These are phyloP conservation scores for Acrocalymma vagum DNA, from an alignment of 2,329 filamentous ascomycete species.

Conservation along the genomic window DNA sequence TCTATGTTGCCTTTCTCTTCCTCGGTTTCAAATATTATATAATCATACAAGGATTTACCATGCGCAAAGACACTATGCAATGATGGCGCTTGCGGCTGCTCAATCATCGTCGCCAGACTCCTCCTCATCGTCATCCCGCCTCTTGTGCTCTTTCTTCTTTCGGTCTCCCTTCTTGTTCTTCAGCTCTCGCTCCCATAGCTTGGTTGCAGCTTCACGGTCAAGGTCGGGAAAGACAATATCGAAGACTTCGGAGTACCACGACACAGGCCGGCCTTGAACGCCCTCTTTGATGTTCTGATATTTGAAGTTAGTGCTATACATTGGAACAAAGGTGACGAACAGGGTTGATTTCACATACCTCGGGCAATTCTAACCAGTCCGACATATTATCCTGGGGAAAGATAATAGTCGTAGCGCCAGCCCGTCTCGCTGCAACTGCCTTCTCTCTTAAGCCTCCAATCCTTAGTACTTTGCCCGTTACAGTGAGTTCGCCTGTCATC, in stretches of 20 bases:
- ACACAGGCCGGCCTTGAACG: constrained; percentile 88
- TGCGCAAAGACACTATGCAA: too few species aligned
- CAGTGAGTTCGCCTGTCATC: constrained; percentile 97
- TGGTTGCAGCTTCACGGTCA: constrained; percentile 76
- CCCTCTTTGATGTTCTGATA: constrained; percentile 95
- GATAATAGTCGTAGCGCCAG: constrained; percentile 90
- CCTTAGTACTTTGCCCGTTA: constrained; percentile 94
- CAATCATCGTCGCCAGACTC: constrained; percentile 41
- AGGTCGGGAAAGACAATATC: constrained; percentile 86
- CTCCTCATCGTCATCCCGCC: constrained; percentile 58
- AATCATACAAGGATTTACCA: too few species aligned
- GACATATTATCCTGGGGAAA: constrained; percentile 96
- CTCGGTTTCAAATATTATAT: too few species aligned
- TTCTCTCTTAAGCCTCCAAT: constrained; percentile 96
- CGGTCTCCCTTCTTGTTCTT: constrained; percentile 45
- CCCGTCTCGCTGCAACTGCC: constrained; percentile 91
- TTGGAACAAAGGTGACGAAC: neutral
- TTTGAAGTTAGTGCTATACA: constrained; percentile 13
- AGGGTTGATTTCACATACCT: constrained; percentile 68
- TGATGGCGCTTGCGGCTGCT: too few species aligned
- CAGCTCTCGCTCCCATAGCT: constrained; percentile 72
- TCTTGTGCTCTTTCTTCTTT: constrained; percentile 43
- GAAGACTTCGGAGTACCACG: constrained; percentile 95
- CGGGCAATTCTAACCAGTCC: constrained; percentile 95
- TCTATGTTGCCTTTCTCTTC: too few species aligned